Percentiles rank a stretch among this genome's conserved stretches.
Conservation (phyloP, 2,329 filamentous ascomycete species). For the Zasmidium cellare region DNA sequence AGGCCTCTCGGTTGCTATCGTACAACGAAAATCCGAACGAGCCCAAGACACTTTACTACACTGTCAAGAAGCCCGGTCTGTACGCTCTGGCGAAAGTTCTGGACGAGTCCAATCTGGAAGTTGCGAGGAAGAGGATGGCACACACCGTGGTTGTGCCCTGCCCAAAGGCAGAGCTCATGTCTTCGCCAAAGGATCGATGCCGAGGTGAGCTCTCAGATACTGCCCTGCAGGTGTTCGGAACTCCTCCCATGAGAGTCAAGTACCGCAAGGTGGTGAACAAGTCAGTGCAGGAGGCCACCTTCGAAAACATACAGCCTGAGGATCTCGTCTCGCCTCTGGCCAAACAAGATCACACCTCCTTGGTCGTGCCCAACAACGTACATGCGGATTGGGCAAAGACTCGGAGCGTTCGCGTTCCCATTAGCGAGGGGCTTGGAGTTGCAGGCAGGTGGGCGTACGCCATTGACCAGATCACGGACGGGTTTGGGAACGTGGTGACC, state of each 20-base stretch:
- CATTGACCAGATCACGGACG: slow-evolving; percentile 89
- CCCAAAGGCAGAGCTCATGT: slow-evolving; percentile 73
- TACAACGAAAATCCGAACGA: slow-evolving; percentile 44
- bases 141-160: slow-evolving; percentile 85
- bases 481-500: slow-evolving; percentile 79
- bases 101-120: slow-evolving; percentile 89
- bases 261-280: slow-evolving; percentile 88
- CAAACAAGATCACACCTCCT: slow-evolving; percentile 50
- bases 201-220: slow-evolving; percentile 85
- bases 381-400: slow-evolving; percentile 80
- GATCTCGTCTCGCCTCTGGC: slow-evolving; percentile 76
- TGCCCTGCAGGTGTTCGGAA: slow-evolving; percentile 79
- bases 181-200: slow-evolving; percentile 69
- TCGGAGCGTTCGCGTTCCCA: slow-evolving; percentile 72
- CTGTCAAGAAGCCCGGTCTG: slow-evolving; percentile 80
- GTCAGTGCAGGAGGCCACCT: slow-evolving; percentile 79
- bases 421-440: slow-evolving; percentile 84
- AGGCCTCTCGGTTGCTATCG: slow-evolving; percentile 60
- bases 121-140: slow-evolving; percentile 58
- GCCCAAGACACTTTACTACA: slow-evolving; percentile 60
- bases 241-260: slow-evolving; percentile 85
- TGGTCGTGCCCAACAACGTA: slow-evolving; percentile 60
- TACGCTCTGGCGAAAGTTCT: slow-evolving; percentile 84
- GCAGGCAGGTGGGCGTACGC: slow-evolving; percentile 85
- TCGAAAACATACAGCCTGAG: slow-evolving; percentile 91